Base-by-base conservation (phyloP, 2,329 filamentous ascomycete species). In the Penicillium aurantiogriseum region DNA sequence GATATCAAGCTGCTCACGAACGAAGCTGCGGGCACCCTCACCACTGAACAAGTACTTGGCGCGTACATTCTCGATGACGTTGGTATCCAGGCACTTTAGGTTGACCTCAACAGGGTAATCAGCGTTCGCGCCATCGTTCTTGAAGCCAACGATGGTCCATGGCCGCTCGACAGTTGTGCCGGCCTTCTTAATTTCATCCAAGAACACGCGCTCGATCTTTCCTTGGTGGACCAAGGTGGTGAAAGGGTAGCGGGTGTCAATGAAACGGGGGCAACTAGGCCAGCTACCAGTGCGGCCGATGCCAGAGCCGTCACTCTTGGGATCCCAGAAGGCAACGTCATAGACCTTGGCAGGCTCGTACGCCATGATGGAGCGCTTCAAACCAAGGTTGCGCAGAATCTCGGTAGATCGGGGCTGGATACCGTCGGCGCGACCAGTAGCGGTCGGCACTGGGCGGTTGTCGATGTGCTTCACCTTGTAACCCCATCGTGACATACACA, bases 391-490 rank as follows among this genome's bases (percentile, higher is more conserved):
- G 51, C 89, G 86, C 47, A 96, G 81, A 17, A 96, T 83, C 67
- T 96, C 92, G 25, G 95, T 81, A 0, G 92, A 95, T 39, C 92
- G 87, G 38, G 92, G 92, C 77, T 96, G 92, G 57, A 97, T 95
- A 61, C 91, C 92, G 76, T 96, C 92, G 55, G 92, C 92, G 63
- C 92, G 89, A 52, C 92, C 92, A 21, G 91, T 96, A 2, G 85
- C 79, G 13, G 92, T 96, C 17, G 92, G 92, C 69, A 93, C 89
- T 2, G 91, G 81, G 58, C 92, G 84, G 76, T 95, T 96, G 77
- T 96, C 92, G 70, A 96, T 91, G 77, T 96, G 91, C 80, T 93
- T 96, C 75, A 97, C 91, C 74, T 86, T 91, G 81, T 96, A 97
- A 21, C 92, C 92, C 91, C 92, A 96, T 79, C 92, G 83, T 59